phyloP scores from a whole-genome alignment of 2,329 filamentous ascomycete species.

The Trichoderma gracile region DNA sequence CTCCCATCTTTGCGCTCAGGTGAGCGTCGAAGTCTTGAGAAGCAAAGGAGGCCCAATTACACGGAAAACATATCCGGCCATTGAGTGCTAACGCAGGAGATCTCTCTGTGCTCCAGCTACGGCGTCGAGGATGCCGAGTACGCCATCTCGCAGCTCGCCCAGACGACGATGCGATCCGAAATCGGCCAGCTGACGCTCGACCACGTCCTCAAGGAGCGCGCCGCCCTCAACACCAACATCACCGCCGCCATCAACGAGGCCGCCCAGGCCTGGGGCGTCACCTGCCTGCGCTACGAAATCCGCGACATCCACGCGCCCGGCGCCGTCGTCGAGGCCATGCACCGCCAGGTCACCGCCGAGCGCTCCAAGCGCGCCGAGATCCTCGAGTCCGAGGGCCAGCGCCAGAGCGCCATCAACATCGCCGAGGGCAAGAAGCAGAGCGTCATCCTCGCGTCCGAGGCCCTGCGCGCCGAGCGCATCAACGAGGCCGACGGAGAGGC shows the following conservation, averaged over 20 bases:
- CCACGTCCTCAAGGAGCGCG: constrained; percentile 96
- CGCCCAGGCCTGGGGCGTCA: constrained; percentile 93
- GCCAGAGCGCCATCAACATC: constrained; percentile 97
- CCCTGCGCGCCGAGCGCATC: constrained; percentile 84
- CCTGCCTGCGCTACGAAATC: constrained; percentile 96
- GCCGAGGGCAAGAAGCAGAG: constrained; percentile 97
- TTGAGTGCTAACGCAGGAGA: neutral
- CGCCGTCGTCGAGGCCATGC: constrained; percentile 95
- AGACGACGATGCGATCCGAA: constrained; percentile 98
- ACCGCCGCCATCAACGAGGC: constrained; percentile 99
- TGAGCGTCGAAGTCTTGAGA: too few relatives aligned
- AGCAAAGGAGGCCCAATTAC: too few relatives aligned
- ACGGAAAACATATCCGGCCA: neutral
- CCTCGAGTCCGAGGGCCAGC: constrained; percentile 92
- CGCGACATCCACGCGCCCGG: constrained; percentile 95
- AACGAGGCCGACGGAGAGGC: constrained; percentile 92
- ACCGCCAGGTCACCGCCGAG: constrained; percentile 95
- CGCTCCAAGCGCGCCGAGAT: constrained; percentile 97
- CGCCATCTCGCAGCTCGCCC: constrained; percentile 94
- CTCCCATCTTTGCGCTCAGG: neutral
- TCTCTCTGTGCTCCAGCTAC: constrained; percentile 60
- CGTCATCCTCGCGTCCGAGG: constrained; percentile 94
- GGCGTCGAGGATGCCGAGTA: constrained; percentile 98
- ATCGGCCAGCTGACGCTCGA: constrained; percentile 96
- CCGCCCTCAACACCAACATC: constrained; percentile 95